Percentiles rank a stretch among this genome's conserved stretches.
These are phyloP conservation scores for Hortaea werneckii DNA, from an alignment of 2,329 filamentous ascomycete genomes.

Conservation along the genomic window DNA sequence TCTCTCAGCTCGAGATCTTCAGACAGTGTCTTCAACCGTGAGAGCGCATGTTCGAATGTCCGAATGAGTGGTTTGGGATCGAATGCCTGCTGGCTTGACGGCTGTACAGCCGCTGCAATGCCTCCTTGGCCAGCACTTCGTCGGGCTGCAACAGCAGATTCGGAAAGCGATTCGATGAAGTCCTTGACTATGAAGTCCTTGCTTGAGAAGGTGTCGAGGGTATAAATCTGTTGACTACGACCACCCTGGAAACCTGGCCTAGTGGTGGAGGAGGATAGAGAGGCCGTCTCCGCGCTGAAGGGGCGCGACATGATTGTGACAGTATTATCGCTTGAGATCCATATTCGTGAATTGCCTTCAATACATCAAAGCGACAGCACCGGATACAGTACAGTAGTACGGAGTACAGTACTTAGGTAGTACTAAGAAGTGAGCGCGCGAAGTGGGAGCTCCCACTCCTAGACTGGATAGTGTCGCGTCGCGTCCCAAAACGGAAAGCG, in stretches of 20 bases:
- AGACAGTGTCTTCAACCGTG: slow-evolving; percentile 58
- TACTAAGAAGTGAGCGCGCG: no score
- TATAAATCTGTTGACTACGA: slow-evolving; percentile 45
- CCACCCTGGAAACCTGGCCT: not conserved
- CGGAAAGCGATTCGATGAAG: slow-evolving; percentile 88
- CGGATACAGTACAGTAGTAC: no score
- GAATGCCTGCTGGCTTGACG: slow-evolving; percentile 42
- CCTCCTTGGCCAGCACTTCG: slow-evolving; percentile 52
- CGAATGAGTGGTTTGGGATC: slow-evolving; percentile 95
- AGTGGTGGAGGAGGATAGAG: slow-evolving; percentile 1
- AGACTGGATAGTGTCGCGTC: no score
- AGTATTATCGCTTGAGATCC: no score
- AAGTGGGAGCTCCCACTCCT: no score
- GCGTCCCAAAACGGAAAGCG: no score
- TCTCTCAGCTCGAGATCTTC: slow-evolving; percentile 84
- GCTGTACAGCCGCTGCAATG: slow-evolving; percentile 20
- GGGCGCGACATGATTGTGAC: not conserved
- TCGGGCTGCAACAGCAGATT: slow-evolving; percentile 69
- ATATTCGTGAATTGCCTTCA: no score
- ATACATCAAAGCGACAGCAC: no score
- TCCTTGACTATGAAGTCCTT: slow-evolving; percentile 94
- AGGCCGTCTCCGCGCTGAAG: slow-evolving; percentile 6
- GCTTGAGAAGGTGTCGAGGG: slow-evolving; percentile 60
- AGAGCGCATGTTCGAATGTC: slow-evolving; percentile 72
- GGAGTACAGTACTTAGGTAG: no score